These are phyloP conservation scores for Candida neerlandica DNA, from an alignment of 1,139 yeast genomes.

Conservation along the genomic window DNA sequence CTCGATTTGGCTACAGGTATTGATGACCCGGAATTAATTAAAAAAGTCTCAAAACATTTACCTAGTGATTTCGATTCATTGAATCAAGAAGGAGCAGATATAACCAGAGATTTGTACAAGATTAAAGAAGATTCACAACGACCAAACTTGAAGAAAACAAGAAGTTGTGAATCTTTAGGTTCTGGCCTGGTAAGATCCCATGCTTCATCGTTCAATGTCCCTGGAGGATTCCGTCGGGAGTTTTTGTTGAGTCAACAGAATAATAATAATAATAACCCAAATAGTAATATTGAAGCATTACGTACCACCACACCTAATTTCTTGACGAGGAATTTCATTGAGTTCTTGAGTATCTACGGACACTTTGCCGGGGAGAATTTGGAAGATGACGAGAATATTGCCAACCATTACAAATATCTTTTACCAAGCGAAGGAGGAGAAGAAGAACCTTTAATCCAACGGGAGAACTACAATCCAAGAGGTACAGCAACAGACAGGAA, in stretches of 20 bases:
- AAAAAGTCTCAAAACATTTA: constrained; percentile 34
- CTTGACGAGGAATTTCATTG: constrained; percentile 69
- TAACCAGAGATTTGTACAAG: constrained; percentile 78
- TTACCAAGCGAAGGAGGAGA: constrained; percentile 34
- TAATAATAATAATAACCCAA: too few relatives aligned
- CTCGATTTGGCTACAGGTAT: constrained; percentile 24
- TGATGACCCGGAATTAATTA: constrained; percentile 27
- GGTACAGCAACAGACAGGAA: constrained; percentile 71
- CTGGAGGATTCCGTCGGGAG: constrained; percentile 80
- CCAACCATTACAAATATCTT: constrained; percentile 48
- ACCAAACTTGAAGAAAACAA: constrained; percentile 28
- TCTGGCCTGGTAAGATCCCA: constrained; percentile 26
- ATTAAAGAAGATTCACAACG: constrained; percentile 40
- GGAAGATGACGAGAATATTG: constrained; percentile 66
- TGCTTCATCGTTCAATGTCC: constrained; percentile 71
- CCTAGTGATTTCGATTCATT: constrained; percentile 42
- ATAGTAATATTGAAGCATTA: constrained; percentile 12
- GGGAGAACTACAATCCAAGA: constrained; percentile 25
- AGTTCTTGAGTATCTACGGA: constrained; percentile 73
- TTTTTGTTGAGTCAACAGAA: constrained; percentile 42
- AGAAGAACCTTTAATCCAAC: constrained; percentile 42
- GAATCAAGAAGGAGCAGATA: constrained; percentile 81
- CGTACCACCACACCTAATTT: constrained; percentile 39
- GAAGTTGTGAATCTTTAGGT: constrained; percentile 27
- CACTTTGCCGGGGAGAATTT: constrained; percentile 84